Evolutionary conservation across 768 basidiomycete genomes (phyloP).

Genomic region (Mycena galopus): DNA sequence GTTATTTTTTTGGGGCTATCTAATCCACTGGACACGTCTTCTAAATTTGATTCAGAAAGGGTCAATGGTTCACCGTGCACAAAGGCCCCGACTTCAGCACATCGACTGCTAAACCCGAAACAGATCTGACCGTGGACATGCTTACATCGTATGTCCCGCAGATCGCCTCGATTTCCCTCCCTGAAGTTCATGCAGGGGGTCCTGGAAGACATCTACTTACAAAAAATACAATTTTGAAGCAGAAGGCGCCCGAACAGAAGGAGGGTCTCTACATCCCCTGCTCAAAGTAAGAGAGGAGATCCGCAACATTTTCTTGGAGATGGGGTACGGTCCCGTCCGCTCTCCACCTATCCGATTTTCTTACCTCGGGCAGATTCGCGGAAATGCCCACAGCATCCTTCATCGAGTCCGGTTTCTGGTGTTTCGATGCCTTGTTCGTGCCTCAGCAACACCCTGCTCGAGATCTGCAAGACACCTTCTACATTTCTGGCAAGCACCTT

Average conservation of each 20-base stretch:
- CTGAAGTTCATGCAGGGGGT: slow-evolving; percentile 68
- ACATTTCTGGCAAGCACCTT: slow-evolving; percentile 81
- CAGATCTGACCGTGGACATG: slow-evolving; percentile 97
- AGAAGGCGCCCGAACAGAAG: slow-evolving; percentile 88
- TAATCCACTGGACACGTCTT: not conserved
- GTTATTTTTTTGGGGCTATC: slow-evolving; percentile 44
- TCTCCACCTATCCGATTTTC: not conserved
- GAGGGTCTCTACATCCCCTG: slow-evolving; percentile 95
- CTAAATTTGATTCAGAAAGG: slow-evolving; percentile 72
- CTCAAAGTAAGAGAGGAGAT: slow-evolving; percentile 99
- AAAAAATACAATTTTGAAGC: slow-evolving; percentile 99
- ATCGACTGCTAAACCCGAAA: slow-evolving; percentile 92
- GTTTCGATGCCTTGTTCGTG: slow-evolving; percentile 97
- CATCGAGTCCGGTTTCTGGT: slow-evolving; percentile 99
- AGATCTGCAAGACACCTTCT: slow-evolving; percentile 98
- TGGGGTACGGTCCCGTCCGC: slow-evolving; percentile 78
- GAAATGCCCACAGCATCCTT: slow-evolving; percentile 98
- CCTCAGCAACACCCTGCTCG: slow-evolving; percentile 99
- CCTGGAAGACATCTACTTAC: slow-evolving; percentile 94
- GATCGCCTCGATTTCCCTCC: not conserved
- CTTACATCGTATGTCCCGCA: slow-evolving; percentile 80
- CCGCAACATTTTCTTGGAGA: slow-evolving; percentile 97
- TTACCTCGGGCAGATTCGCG: slow-evolving; percentile 75
- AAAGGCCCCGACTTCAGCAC: slow-evolving; percentile 93
- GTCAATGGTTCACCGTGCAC: slow-evolving; percentile 91